phyloP scores from a whole-genome alignment of 1,284 basidiomycete species.

The Cerrena zonata region DNA sequence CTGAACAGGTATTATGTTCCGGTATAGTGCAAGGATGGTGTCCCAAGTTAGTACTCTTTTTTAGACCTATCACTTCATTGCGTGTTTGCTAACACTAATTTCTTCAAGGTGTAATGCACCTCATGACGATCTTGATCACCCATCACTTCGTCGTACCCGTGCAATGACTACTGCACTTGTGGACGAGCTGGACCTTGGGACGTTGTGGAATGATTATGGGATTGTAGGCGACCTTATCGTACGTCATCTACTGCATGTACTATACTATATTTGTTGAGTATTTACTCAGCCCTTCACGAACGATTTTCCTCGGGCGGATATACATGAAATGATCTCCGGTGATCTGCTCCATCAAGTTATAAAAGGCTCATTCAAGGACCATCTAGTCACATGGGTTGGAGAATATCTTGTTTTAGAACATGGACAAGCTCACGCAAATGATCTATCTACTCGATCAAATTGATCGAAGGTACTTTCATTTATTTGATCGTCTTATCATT shows the following conservation, averaged over 20 bases:
- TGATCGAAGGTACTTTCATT: conserved; percentile 19
- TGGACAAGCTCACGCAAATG: conserved; percentile 13
- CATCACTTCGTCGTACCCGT: too few species aligned
- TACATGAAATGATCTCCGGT: conserved; percentile 8
- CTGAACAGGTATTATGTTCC: conserved; percentile 21
- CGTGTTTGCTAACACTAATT: too few species aligned
- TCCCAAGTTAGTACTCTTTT: too few species aligned
- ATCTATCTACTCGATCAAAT: conserved; percentile 26
- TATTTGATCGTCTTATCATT: too few species aligned
- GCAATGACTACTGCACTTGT: too few species aligned
- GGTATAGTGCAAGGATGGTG: conserved; percentile 27
- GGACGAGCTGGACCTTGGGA: too few species aligned
- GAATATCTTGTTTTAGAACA: too few species aligned
- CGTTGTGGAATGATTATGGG: conserved; percentile 8
- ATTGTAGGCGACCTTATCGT: conserved; percentile 7
- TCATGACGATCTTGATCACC: too few species aligned
- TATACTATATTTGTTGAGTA: not conserved
- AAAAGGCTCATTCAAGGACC: conserved; percentile 21
- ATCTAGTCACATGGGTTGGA: conserved; percentile 25
- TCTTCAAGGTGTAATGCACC: too few species aligned
- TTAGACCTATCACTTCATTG: too few species aligned
- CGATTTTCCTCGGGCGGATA: too few species aligned
- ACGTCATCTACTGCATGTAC: not conserved
- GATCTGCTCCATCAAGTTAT: conserved; percentile 12
- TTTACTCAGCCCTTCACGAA: conserved; percentile 8